These are phyloP conservation scores for Starmerella apis DNA, from an alignment of 805 yeast genomes.

Conservation along the genomic window DNA sequence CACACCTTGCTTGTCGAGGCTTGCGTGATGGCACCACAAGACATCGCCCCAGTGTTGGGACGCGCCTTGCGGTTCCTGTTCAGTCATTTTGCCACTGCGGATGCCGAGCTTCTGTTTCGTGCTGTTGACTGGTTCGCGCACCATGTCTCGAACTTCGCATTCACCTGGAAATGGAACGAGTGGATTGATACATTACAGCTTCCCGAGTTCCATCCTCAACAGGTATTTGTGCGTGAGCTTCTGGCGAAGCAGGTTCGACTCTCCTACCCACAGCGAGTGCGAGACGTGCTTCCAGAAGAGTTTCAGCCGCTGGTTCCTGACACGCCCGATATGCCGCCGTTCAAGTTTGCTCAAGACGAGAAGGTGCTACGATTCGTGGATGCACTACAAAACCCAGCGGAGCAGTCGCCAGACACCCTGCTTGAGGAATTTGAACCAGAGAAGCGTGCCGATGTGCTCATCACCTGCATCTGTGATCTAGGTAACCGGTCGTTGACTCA, in stretches of 20 bases:
- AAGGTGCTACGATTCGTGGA: conserved; percentile 26
- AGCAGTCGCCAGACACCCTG: conserved; percentile 27
- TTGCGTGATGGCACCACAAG: conserved; percentile 66
- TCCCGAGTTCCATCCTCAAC: conserved; percentile 55
- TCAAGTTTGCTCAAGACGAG: conserved; percentile 35
- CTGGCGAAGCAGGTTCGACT: conserved; percentile 76
- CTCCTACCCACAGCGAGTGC: conserved; percentile 62
- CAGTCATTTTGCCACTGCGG: conserved; percentile 52
- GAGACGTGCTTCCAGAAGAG: conserved; percentile 52
- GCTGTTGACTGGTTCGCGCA: conserved; percentile 85
- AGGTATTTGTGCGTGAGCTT: conserved; percentile 62
- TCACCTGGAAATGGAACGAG: conserved; percentile 96
- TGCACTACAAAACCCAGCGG: conserved; percentile 29
- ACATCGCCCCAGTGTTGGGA: conserved; percentile 91
- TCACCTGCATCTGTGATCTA: conserved; percentile 64
- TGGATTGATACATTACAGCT: conserved; percentile 51
- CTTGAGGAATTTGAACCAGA: conserved; percentile 19
- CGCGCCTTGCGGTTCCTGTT: conserved; percentile 80
- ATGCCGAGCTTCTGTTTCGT: conserved; percentile 62
- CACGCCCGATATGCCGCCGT: conserved; percentile 32
- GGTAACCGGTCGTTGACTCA: conserved; percentile 85
- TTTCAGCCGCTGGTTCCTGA: conserved; percentile 40
- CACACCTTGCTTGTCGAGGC: conserved; percentile 77
- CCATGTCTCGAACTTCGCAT: conserved; percentile 86
- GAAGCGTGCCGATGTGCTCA: conserved; percentile 39